Base-by-base conservation (phyloP, 345 rosid species). In the Corymbia maculata region DNA sequence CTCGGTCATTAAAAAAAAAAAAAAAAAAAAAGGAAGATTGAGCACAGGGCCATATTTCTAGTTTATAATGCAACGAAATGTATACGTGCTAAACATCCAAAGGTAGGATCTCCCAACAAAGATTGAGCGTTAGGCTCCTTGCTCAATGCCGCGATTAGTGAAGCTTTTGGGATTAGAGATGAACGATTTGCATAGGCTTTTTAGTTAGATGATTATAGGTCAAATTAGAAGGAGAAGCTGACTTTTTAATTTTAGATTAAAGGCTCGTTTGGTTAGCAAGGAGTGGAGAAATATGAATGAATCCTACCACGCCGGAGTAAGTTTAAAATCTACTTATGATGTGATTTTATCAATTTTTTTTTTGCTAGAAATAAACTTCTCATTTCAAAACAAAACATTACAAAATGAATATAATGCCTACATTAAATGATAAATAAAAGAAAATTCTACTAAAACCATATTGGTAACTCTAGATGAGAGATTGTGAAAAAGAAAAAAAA, bases 241-340 rank as follows among this genome's bases (percentile, higher is more conserved):
- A 64, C 42, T 64, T 64, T 14, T 30, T n/a, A 64, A 8, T 14
- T 5, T 7, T 13, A 12, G 36, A 64, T 64, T 0, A 6, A n/a
- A 0, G 36, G 19, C 75, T 64, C 75, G 36, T 64, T n/a, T 64
- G 42, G 9, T 2, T 64, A 13, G 75, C 75, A 64, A 36, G 19
- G 17, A n/a, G 0, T 1, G 16, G 36, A n/a, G 36, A 64, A 64
- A 64, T n/a, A 14, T n/a, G 9, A 64, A 64, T 8, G 9, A n/a
- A 64, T 64, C 1, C 1, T 0, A n/a, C 42, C 75, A 14, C 0
- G 9, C 42, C 0, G 0, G 42, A n/a, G 75, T 64, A 64, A 52
- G 17, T 3, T 52, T 52, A 52, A 15, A 52, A 52, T 52, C 17
- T 52, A 52, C 53, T 52, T 52, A 52, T 15, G 7, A 52, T 52